Percentiles rank a stretch among this genome's conserved stretches.
Evolutionary conservation across 2,329 filamentous ascomycete species (phyloP).

Genomic region (Didymellaceae sp.): DNA sequence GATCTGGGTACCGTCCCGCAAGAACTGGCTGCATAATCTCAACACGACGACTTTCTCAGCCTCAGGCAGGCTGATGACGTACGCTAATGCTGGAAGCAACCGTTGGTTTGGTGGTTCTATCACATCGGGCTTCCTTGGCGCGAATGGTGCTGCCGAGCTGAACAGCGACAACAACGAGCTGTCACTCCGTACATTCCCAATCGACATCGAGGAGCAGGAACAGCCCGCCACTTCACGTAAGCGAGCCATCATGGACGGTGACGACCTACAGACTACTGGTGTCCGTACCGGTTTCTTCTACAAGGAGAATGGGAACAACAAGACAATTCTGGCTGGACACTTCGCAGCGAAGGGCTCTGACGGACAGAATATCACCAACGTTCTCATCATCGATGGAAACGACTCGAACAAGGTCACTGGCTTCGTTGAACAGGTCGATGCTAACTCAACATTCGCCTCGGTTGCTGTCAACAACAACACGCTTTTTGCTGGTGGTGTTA

Average conservation of each 20-base stretch:
- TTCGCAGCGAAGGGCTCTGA: conserved; percentile 75
- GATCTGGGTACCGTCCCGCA: conserved; percentile 85
- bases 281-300: conserved; percentile 84
- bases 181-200: conserved; percentile 56
- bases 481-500: conserved; percentile 81
- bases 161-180: conserved; percentile 38
- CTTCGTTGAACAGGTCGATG: conserved; percentile 68
- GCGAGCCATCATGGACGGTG: conserved; percentile 50
- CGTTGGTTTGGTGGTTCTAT: conserved; percentile 85
- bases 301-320: conserved; percentile 70
- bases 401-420: conserved; percentile 71
- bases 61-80: conserved; percentile 74
- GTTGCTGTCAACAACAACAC: conserved; percentile 59
- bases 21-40: conserved; percentile 88
- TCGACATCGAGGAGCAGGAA: conserved; percentile 33
- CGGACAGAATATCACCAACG: conserved; percentile 76
- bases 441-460: conserved; percentile 76
- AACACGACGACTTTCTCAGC: conserved; percentile 67
- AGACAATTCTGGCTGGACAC: conserved; percentile 87
- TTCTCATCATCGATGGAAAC: conserved; percentile 82
- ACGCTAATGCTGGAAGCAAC: conserved; percentile 65
- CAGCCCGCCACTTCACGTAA: conserved; percentile 46
- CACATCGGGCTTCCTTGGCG: conserved; percentile 73
- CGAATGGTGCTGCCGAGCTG: conserved; percentile 75
- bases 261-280: conserved; percentile 63